A percentile compares a stretch with the other conserved stretches of the same genome.
These are phyloP conservation scores for Bocquillonia castaneifolia DNA, from an alignment of 441 rosid genomes.

Conservation along the genomic window DNA sequence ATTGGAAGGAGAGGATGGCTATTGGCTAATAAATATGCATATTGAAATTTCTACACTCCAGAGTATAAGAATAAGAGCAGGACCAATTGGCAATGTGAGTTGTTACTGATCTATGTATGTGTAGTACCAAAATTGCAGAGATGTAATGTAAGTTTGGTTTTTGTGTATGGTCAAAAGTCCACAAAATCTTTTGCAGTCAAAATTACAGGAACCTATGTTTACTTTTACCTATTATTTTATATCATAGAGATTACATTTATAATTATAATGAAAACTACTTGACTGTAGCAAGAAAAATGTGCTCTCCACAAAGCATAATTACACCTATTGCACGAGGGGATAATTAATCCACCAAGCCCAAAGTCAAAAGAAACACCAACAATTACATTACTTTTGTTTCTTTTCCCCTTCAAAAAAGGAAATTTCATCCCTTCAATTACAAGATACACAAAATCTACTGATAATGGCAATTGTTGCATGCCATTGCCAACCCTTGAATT, in stretches of 20 bases:
- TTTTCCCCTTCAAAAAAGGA: background rate
- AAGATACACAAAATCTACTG: background rate
- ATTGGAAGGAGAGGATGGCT: no score
- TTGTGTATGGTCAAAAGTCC: background rate
- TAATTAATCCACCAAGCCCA: background rate
- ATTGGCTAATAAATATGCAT: no score
- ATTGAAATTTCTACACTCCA: no score
- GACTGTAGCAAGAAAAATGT: no score
- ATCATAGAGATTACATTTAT: no score
- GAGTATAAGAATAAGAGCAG: no score
- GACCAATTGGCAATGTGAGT: no score
- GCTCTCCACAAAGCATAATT: conserved; percentile 4
- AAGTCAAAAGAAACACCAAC: background rate
- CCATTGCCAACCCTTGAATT: background rate
- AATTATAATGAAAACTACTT: no score
- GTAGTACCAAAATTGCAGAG: background rate
- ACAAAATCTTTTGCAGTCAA: background rate
- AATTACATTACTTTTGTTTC: background rate
- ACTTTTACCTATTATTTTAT: background rate
- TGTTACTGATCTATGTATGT: no score
- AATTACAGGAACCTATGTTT: background rate
- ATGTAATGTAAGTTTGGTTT: background rate
- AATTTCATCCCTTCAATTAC: background rate
- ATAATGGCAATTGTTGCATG: background rate
- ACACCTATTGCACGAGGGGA: conserved; percentile 11